These are phyloP conservation scores for Thelonectria discophora DNA, from an alignment of 2,329 filamentous ascomycete species.

Conservation along the genomic window DNA sequence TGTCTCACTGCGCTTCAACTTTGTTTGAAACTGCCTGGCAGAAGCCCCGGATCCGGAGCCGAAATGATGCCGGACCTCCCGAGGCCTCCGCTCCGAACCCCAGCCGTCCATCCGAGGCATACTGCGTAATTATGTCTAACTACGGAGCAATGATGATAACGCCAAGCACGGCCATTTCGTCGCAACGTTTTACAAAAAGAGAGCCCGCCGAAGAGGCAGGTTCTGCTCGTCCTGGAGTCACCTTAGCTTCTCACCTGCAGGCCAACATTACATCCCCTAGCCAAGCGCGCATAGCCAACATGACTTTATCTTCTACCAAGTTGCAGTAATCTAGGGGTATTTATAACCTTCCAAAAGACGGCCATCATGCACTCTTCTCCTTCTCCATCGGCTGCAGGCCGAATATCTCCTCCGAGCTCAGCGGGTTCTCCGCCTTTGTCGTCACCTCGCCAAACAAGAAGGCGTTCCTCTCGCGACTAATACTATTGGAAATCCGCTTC, in stretches of 20 bases:
- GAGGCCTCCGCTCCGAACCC: conserved; percentile 1
- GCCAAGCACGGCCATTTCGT: conserved; percentile 25
- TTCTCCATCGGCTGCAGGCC: conserved; percentile 60
- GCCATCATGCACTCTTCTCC: conserved; percentile 32
- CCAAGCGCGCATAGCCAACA: no score
- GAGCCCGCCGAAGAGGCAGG: conserved; percentile 57
- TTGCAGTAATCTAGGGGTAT: neutral
- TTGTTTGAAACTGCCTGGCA: no score
- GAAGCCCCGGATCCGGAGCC: no score
- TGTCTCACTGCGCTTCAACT: no score
- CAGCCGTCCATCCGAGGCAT: neutral
- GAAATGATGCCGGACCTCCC: neutral
- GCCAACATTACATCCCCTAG: no score
- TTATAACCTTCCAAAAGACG: neutral
- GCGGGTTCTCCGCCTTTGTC: conserved; percentile 47
- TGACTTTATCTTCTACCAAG: neutral
- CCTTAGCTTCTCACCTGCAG: no score
- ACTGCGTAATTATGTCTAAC: no score
- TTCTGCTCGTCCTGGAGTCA: no score
- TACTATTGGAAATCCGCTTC: conserved; percentile 54
- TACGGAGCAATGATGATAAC: conserved; percentile 9
- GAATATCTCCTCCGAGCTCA: conserved; percentile 61
- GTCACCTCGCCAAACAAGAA: conserved; percentile 67
- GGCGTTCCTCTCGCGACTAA: conserved; percentile 64
- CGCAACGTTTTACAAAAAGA: conserved; percentile 64